Evolutionary conservation across 2,329 filamentous ascomycete species (phyloP).

Genomic region (Paraphoma sp.): DNA sequence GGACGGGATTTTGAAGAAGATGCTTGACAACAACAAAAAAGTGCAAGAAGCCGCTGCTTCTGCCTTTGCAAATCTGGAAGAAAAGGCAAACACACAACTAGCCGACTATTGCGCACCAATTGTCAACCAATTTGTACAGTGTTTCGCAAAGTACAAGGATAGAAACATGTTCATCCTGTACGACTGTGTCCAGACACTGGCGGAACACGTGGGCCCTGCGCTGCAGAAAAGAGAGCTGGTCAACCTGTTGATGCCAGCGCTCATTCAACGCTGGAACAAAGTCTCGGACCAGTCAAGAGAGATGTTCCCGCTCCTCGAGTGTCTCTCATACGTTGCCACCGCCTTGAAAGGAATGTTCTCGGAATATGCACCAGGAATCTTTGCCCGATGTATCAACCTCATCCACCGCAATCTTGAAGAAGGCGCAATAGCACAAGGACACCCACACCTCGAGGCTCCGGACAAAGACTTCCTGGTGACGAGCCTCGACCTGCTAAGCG

Average conservation of each 20-base stretch:
- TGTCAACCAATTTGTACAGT: constrained; percentile 87
- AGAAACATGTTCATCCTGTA: constrained; percentile 99
- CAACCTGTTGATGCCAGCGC: constrained; percentile 86
- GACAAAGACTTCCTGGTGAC: constrained; percentile 98
- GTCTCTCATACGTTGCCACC: constrained; percentile 89
- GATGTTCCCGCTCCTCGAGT: constrained; percentile 94
- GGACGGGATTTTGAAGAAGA: constrained; percentile 91
- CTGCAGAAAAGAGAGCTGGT: constrained; percentile 84
- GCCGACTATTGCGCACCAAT: constrained; percentile 89
- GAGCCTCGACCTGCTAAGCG: constrained; percentile 89
- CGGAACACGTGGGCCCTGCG: constrained; percentile 84
- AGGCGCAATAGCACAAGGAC: constrained; percentile 71
- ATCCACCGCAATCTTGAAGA: constrained; percentile 92
- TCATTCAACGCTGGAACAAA: constrained; percentile 86
- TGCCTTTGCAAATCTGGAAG: constrained; percentile 93
- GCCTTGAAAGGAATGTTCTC: constrained; percentile 83
- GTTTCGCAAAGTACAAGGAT: constrained; percentile 96
- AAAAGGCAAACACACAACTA: constrained; percentile 83
- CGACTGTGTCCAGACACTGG: constrained; percentile 96
- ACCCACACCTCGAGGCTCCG: constrained; percentile 74
- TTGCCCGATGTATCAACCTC: constrained; percentile 85
- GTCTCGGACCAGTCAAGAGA: constrained; percentile 90
- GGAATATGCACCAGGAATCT: constrained; percentile 85
- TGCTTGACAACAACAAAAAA: constrained; percentile 97
- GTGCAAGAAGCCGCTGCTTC: constrained; percentile 96